A percentile compares a stretch with the other conserved stretches of the same genome.
These are phyloP conservation scores for Ustilaginoidea virens DNA, from an alignment of 2,329 filamentous ascomycete genomes.

Conservation along the genomic window DNA sequence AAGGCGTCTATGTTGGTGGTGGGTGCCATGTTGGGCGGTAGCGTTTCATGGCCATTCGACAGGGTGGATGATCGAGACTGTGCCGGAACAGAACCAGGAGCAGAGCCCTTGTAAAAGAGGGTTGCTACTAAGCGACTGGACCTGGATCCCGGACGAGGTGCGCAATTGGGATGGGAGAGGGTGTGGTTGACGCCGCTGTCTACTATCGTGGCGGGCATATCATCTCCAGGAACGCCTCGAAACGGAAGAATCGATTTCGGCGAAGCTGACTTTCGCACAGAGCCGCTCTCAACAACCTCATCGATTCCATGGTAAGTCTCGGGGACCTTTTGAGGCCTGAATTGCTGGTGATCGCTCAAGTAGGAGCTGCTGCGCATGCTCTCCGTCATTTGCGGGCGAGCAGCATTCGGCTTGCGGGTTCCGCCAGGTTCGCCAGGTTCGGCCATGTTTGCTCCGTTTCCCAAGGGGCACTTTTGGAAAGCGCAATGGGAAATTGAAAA, in stretches of 20 bases:
- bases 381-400: slow-evolving; percentile 30
- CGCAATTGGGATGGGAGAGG: slow-evolving; percentile 48
- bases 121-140: slow-evolving; percentile 44
- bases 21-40: slow-evolving; percentile 41
- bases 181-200: slow-evolving; percentile 47
- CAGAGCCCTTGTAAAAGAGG: slow-evolving; percentile 41
- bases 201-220: slow-evolving; percentile 42
- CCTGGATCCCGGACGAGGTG: slow-evolving; percentile 30
- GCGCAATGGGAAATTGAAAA: not conserved
- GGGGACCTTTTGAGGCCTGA: slow-evolving; percentile 37
- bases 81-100: slow-evolving; percentile 7
- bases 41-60: slow-evolving; percentile 18
- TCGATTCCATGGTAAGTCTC: slow-evolving; percentile 48
- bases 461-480: not conserved
- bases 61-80: slow-evolving; percentile 11
- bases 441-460: slow-evolving; percentile 14
- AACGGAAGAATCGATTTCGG: slow-evolving; percentile 32
- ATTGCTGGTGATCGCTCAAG: slow-evolving; percentile 47
- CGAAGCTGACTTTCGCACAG: slow-evolving; percentile 19
- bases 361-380: slow-evolving; percentile 43
- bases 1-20: slow-evolving; percentile 42
- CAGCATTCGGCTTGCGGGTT: slow-evolving; percentile 17
- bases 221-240: slow-evolving; percentile 44
- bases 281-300: slow-evolving; percentile 44
- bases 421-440: slow-evolving; percentile 14